Conservation (phyloP, 345 rosid species). For the Pistacia integerrima region DNA sequence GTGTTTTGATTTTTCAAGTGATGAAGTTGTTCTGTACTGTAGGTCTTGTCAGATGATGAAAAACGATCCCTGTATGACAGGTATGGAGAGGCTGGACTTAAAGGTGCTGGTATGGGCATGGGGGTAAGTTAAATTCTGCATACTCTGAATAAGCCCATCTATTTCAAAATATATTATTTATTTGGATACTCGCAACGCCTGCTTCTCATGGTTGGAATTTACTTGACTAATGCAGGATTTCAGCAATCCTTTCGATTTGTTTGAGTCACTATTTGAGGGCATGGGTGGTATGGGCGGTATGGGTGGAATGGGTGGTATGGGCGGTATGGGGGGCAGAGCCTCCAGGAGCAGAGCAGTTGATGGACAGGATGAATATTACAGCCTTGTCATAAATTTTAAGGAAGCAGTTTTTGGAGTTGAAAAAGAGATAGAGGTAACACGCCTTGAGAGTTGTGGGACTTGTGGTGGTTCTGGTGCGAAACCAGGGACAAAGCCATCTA, state of each 20-base stretch:
- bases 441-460: constrained; percentile 83
- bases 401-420: constrained; percentile 95
- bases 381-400: constrained; percentile 72
- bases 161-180: neutral
- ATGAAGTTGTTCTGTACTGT: constrained; percentile 23
- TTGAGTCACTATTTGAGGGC: constrained; percentile 86
- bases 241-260: constrained; percentile 94
- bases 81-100: constrained; percentile 96
- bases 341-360: constrained; percentile 81
- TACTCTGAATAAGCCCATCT: neutral
- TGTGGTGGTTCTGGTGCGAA: constrained; percentile 95
- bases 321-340: constrained; percentile 61
- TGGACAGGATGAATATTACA: constrained; percentile 93
- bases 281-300: constrained; percentile 91
- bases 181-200: neutral
- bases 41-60: constrained; percentile 97
- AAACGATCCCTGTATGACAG: constrained; percentile 91
- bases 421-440: constrained; percentile 89
- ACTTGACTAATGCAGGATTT: constrained; percentile 59
- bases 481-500: constrained; percentile 79
- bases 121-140: constrained; percentile 64
- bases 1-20: constrained; percentile 8
- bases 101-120: constrained; percentile 95
- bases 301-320: constrained; percentile 24
- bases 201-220: constrained; percentile 18